These are phyloP conservation scores for Trametes villosa DNA, from an alignment of 768 basidiomycete genomes.

Conservation along the genomic window DNA sequence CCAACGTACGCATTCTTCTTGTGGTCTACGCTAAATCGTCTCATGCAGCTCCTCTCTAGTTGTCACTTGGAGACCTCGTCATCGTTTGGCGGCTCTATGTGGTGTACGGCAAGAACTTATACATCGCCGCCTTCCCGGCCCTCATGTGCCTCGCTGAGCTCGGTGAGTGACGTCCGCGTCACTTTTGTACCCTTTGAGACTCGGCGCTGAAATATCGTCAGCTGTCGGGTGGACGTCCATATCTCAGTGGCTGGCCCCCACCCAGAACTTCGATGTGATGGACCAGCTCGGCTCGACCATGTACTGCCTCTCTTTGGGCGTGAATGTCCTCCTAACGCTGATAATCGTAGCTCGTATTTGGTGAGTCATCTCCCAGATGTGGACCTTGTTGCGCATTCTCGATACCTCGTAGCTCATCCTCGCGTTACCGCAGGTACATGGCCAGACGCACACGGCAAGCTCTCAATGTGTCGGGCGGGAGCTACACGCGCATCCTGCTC, in stretches of 20 bases:
- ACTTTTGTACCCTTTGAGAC: no score
- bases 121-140: conserved; percentile 3
- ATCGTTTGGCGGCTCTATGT: conserved; percentile 16
- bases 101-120: conserved; percentile 8
- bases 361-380: neutral
- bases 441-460: neutral
- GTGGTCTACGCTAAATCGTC: no score
- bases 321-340: conserved; percentile 19
- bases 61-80: conserved; percentile 14
- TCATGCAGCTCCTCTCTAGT: neutral
- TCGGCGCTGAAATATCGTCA: neutral
- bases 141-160: conserved; percentile 2
- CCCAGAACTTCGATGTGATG: neutral
- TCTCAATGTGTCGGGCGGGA: neutral
- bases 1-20: conserved; percentile 10
- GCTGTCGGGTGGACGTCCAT: neutral
- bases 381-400: no score
- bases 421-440: neutral
- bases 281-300: conserved; percentile 10
- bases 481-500: conserved; percentile 15
- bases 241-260: conserved; percentile 3
- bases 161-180: conserved; percentile 1
- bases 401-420: neutral
- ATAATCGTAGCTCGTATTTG: conserved; percentile 18
- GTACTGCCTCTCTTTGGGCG: conserved; percentile 14